Base-by-base conservation (phyloP, 1,139 yeast species). In the Geotrichum klebahnii region DNA sequence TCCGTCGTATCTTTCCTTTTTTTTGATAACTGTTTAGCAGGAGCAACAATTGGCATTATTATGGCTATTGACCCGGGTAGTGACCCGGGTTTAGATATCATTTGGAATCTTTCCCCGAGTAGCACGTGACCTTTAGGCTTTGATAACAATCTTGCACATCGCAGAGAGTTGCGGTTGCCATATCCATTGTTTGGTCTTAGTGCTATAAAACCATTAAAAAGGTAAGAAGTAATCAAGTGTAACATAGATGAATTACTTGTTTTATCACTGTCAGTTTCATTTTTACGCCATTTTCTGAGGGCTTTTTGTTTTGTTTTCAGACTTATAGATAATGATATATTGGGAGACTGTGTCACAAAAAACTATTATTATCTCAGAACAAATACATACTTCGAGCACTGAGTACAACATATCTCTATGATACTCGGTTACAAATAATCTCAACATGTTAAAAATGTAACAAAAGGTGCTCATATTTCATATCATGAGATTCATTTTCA, bases 371-470 rank as follows among this genome's bases (percentile, higher is more conserved):
- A n/a, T n/a, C n/a, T n/a, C n/a, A n/a, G n/a, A 28, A 9, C 31
- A n/a, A 16, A 35, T 35, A n/a, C 5, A 17, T 17, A 6, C 12
- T n/a, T 10, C 6, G 22, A 38, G 43, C 17, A 38, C 43, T 24
- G 43, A 38, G 43, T 38, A 24, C 16, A 20, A 19, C 23, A 9
- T 5, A 19, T n/a, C 31, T 23, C 31, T 16, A 19, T 9, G 28
- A 17, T 38, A 38, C 43, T 38, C 43, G 43, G 43, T 38, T 32
- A 38, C 43, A 23, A 24, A 17, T n/a, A 3, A 5, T 14, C 40
- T n/a, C 26, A 22, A 38, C 23, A 38, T 38, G 43, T 38, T 38
- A 38, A 38, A 38, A 38, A 38, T 22, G 26, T 24, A 22, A 38
- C 22, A 22, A 16, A 24, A 14, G 6, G 17, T 12, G 6, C n/a